Conservation (phyloP, 768 basidiomycete species). For the Boletus vinaceobasis region DNA sequence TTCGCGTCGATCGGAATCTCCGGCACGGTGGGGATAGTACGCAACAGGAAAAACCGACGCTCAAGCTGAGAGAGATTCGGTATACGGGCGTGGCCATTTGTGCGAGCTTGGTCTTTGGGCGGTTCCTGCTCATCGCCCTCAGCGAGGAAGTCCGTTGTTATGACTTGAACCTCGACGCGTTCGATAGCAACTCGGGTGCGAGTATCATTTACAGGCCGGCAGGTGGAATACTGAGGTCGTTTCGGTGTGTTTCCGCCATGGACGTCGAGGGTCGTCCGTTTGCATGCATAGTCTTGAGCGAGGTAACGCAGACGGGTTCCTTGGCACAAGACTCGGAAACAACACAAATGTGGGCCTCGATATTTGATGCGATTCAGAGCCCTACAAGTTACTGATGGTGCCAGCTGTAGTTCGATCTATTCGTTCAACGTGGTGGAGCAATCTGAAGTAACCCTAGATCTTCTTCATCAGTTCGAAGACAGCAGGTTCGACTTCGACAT, state of each 20-base stretch:
- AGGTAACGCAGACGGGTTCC: not conserved
- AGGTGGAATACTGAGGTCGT: not conserved
- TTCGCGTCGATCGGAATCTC: slow-evolving; percentile 8
- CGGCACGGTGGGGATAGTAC: not conserved
- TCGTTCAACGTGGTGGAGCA: slow-evolving; percentile 1
- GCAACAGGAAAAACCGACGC: not conserved
- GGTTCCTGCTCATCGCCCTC: slow-evolving; percentile 14
- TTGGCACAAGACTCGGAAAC: not conserved
- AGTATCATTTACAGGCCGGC: slow-evolving; percentile 10
- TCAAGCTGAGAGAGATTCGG: slow-evolving; percentile 3
- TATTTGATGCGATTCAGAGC: not conserved
- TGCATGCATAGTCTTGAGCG: slow-evolving; percentile 12
- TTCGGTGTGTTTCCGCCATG: slow-evolving; percentile 5
- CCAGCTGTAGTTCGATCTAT: slow-evolving; percentile 5
- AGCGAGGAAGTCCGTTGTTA: slow-evolving; percentile 14
- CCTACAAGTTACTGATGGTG: not conserved
- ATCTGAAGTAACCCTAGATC: slow-evolving; percentile 6
- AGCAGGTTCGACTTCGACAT: not conserved
- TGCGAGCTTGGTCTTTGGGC: slow-evolving; percentile 14
- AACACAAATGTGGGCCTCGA: slow-evolving; percentile 2
- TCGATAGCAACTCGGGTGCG: not conserved
- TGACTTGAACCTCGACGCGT: not conserved
- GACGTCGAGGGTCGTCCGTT: slow-evolving; percentile 15
- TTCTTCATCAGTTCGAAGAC: slow-evolving; percentile 13
- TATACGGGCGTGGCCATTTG: not conserved